phyloP scores from a whole-genome alignment of 2,329 filamentous ascomycete species.

The Trichoderma breve region DNA sequence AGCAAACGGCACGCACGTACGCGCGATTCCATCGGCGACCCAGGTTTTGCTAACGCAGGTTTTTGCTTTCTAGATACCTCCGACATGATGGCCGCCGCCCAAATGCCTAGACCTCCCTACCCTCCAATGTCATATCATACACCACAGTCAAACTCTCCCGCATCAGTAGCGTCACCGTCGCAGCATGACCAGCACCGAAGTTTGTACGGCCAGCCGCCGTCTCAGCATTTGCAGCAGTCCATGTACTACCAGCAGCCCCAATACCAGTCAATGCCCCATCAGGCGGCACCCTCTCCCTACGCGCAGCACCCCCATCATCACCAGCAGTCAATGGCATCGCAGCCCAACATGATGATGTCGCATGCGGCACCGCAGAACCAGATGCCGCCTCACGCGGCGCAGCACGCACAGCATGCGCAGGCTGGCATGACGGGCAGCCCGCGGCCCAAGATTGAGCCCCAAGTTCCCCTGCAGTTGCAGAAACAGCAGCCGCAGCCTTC shows the following conservation, averaged over 20 bases:
- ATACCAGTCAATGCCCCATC: constrained; percentile 64
- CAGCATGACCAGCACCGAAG: constrained; percentile 85
- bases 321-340: constrained; percentile 60
- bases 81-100: constrained; percentile 65
- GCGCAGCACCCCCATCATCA: constrained; percentile 54
- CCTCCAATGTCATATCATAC: constrained; percentile 90
- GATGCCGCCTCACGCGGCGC: constrained; percentile 58
- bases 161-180: constrained; percentile 86
- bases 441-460: constrained; percentile 61
- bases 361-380: constrained; percentile 57
- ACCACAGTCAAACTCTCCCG: constrained; percentile 90
- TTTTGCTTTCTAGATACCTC: constrained; percentile 47
- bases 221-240: constrained; percentile 73
- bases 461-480: constrained; percentile 61
- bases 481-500: constrained; percentile 46
- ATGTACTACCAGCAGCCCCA: constrained; percentile 72
- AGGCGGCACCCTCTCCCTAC: constrained; percentile 60
- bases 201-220: constrained; percentile 76
- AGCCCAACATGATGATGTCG: constrained; percentile 66
- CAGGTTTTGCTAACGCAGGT: constrained; percentile 21
- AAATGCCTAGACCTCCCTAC: constrained; percentile 74
- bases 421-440: constrained; percentile 59
- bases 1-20: constrained; percentile 18
- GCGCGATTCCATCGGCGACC: constrained; percentile 9
- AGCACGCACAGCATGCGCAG: constrained; percentile 53